Percentiles rank a stretch among this genome's conserved stretches.
Conservation (phyloP, 2,329 filamentous ascomycete genomes). For the Teratosphaeria viscida region DNA sequence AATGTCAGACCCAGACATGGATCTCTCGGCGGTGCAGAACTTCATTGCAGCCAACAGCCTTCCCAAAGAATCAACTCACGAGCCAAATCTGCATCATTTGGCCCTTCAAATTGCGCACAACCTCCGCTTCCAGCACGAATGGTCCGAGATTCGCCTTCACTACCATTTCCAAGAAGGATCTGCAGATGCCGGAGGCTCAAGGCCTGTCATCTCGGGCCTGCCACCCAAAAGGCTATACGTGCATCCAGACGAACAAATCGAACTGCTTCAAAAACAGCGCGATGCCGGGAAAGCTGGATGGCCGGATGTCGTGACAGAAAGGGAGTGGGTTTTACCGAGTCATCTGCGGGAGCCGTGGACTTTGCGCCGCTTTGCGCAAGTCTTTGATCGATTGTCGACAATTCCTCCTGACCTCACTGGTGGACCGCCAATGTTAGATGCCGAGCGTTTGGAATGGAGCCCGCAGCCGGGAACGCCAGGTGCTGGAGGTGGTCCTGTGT, state of each 20-base stretch:
- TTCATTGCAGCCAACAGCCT: background rate
- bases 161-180: conserved; percentile 5
- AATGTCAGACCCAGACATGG: background rate
- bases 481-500: background rate
- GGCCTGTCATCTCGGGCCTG: conserved; percentile 60
- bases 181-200: conserved; percentile 32
- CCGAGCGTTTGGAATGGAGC: background rate
- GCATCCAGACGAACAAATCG: conserved; percentile 74
- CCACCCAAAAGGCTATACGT: conserved; percentile 65
- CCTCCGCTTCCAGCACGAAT: conserved; percentile 65
- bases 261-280: conserved; percentile 49
- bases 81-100: conserved; percentile 33
- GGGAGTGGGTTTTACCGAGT: conserved; percentile 68
- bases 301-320: conserved; percentile 32
- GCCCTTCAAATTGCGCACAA: conserved; percentile 57
- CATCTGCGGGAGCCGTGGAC: conserved; percentile 65
- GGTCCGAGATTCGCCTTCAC: conserved; percentile 52
- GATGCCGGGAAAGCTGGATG: conserved; percentile 24
- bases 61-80: background rate
- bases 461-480: background rate
- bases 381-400: conserved; percentile 51
- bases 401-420: conserved; percentile 31
- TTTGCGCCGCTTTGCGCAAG: conserved; percentile 51
- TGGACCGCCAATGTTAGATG: conserved; percentile 2
- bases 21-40: background rate